Percentiles rank a stretch among this genome's conserved stretches.
These are phyloP conservation scores for Rhodotorula babjevae DNA, from an alignment of 768 basidiomycete species.

Conservation along the genomic window DNA sequence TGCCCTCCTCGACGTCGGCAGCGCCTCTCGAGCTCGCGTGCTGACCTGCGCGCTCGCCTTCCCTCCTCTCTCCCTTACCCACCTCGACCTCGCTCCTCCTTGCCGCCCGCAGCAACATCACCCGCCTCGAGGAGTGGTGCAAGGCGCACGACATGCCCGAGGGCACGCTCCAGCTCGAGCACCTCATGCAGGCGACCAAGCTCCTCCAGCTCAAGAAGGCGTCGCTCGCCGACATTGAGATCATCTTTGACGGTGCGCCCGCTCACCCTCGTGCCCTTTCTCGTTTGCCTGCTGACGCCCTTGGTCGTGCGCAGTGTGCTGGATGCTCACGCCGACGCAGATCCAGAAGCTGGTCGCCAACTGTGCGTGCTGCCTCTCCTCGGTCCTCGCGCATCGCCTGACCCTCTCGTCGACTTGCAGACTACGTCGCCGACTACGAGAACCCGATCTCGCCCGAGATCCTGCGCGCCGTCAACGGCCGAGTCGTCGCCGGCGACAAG, in stretches of 20 bases:
- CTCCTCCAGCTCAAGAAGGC: conserved; percentile 96
- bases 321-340: conserved; percentile 99
- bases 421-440: conserved; percentile 99
- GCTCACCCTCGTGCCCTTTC: no score
- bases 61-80: neutral
- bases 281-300: neutral
- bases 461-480: conserved; percentile 87
- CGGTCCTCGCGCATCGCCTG: neutral
- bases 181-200: conserved; percentile 99
- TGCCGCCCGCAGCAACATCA: conserved; percentile 36
- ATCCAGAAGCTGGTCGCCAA: conserved; percentile 95
- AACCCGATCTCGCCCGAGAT: conserved; percentile 97
- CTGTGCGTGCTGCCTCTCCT: conserved; percentile 10
- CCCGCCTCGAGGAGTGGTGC: conserved; percentile 94
- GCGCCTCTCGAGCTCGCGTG: no score
- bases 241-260: conserved; percentile 68
- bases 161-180: conserved; percentile 92
- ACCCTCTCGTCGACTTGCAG: neutral
- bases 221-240: conserved; percentile 90
- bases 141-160: conserved; percentile 99
- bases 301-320: conserved; percentile 59
- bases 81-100: conserved; percentile 12
- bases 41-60: no score
- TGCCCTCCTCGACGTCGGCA: no score
- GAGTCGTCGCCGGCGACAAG: conserved; percentile 91